Evolutionary conservation across 176 grass and related monocot genomes (phyloP), one percentile per base, ranked within the genome.

Genomic region (Aegilops tauschii): DNA sequence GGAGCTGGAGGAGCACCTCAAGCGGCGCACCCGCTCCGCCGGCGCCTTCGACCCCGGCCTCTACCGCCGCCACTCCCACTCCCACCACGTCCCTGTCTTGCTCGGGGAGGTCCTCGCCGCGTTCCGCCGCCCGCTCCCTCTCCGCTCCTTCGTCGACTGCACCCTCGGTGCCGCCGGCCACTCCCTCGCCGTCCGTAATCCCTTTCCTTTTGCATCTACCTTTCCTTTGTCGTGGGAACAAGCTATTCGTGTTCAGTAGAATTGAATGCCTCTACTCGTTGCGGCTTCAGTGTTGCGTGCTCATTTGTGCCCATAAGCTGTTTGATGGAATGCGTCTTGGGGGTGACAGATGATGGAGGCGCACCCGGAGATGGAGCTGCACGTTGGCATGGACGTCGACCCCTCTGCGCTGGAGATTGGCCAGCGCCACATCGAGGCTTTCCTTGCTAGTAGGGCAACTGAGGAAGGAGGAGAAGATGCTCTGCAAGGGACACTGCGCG

Each of bases 81-180:
- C 61, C 34, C 75, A 87, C 80, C 95, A 97, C 79, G 77, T 97
- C 9, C 95, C 90, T 3, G 92, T 97, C 8, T n/a, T 97, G 84
- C 81, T 94, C 25, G 89, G 86, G 62, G 92, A 94, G 92, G 95
- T 97, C 65, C 88, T 94, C 79, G 82, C 85, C 78, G 79, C 79
- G 61, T 96, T 98, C 80, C 71, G 83, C 79, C 80, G 87, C 67
- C 79, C 85, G 5, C 65, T 90, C 54, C 54, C 47, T 49, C 93
- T 96, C 84, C 76, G 88, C 67, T 98, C 97, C 80, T 96, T 96
- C 89, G 92, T 98, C 65, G 92, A 98, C 76, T 98, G 92, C 86
- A 98, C 97, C 35, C 94, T 98, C 65, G 97, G 97, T 70, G 94
- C 94, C 58, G 97, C 84, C 9, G 92, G 91, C 20, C 97, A 98